Base-by-base conservation (phyloP, 345 rosid genomes). In the Hibiscus mutabilis region DNA sequence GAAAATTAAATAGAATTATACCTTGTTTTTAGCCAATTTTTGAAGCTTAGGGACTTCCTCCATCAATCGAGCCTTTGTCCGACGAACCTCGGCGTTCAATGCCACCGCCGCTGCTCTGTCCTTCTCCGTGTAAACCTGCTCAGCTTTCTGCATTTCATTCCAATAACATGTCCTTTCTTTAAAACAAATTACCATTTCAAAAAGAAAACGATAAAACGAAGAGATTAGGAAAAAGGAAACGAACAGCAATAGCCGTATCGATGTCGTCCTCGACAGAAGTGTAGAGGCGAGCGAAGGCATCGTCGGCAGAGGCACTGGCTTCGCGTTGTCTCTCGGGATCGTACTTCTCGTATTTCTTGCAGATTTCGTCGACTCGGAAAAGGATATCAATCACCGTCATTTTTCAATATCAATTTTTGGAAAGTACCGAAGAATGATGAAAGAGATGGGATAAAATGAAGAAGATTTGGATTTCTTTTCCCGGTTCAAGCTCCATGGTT, bases 331-430 rank as follows among this genome's bases (percentile, higher is more conserved):
- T 89, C 56, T 87, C 88, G 63, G 89, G 51, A 29, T 91, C 97
- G 58, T 91, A 89, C 78, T 87, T 88, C 27, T 91, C 95, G 63
- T 89, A 91, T 72, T 82, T 91, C 83, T 83, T 94, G 84, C 98
- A 94, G 19, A 94, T 88, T 73, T 82, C 88, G 9, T 94, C 96
- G 68, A 88, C 87, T 75, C 97, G 55, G 19, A 49, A 91, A 87
- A 51, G 56, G 19, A 51, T 51, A 51, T 51, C 56, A 51, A 51
- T 6, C 8, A 51, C 56, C 56, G 56, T 51, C 56, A 51, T 51
- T n/a, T n/a, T 51, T 9, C 12, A 42, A 9, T 42, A 0, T n/a
- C 56, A 51, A 16, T 16, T 51, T 49, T 51, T 6, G 31, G 15
- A 14, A 22, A 44, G 56, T 42, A 42, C 46, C 14, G 33, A 52